Conservation (phyloP, 179 eudicot species). For the Amaranthus tricolor region DNA sequence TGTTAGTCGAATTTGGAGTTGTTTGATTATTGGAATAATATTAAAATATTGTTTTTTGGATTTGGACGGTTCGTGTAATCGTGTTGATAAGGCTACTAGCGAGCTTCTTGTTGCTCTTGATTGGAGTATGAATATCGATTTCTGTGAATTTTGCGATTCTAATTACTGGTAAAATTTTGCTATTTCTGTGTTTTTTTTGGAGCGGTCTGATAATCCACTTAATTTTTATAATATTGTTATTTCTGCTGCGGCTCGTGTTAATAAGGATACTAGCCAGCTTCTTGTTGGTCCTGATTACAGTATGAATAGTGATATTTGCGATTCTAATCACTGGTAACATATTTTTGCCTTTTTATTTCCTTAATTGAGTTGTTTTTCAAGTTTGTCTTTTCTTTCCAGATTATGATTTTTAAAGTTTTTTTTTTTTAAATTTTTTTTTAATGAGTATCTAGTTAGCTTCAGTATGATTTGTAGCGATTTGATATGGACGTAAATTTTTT, state of each 20-base stretch:
- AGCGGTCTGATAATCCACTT: not conserved
- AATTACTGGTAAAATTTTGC: constrained; percentile 53
- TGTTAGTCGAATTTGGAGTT: no score
- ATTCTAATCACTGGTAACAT: constrained; percentile 69
- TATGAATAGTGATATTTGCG: constrained; percentile 85
- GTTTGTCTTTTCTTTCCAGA: not conserved
- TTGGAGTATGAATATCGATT: constrained; percentile 93
- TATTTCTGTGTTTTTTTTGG: not conserved
- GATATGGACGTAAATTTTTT: no score
- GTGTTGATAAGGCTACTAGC: constrained; percentile 97
- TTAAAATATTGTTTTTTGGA: not conserved
- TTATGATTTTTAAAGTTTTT: not conserved
- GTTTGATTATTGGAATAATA: no score
- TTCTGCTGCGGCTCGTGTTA: constrained; percentile 67
- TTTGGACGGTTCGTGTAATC: constrained; percentile 63
- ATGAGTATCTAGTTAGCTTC: not conserved
- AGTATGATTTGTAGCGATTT: constrained; percentile 1
- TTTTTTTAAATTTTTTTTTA: constrained; percentile 4
- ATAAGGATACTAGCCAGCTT: constrained; percentile 96
- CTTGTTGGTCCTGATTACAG: constrained; percentile 92
- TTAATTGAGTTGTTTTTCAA: not conserved
- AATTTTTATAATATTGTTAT: not conserved
- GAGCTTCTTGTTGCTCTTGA: constrained; percentile 85
- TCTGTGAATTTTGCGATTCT: constrained; percentile 76
- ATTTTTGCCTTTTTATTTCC: not conserved